phyloP scores from a whole-genome alignment of 805 yeast genomes.

The Teunomyces kruisii region DNA sequence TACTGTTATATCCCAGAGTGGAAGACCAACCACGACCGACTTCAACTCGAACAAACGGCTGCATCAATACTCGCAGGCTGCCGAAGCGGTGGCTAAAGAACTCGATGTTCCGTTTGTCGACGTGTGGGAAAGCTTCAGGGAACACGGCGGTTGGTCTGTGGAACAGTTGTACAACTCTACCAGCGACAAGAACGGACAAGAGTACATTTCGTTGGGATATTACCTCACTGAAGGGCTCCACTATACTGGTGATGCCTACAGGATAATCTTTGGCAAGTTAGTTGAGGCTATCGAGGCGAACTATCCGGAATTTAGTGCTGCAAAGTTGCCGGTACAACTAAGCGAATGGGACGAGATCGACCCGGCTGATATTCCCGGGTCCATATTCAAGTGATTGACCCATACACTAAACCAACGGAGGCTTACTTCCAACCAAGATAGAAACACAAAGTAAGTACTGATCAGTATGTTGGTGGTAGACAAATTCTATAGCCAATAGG shows the following conservation, averaged over 20 bases:
- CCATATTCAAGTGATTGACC: slow-evolving; percentile 8
- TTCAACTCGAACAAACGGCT: slow-evolving; percentile 44
- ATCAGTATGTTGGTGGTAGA: no score
- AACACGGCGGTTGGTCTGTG: slow-evolving; percentile 30
- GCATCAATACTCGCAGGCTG: slow-evolving; percentile 50
- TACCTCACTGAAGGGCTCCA: background rate
- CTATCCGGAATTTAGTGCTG: slow-evolving; percentile 53
- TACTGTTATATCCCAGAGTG: slow-evolving; percentile 13
- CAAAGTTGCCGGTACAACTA: slow-evolving; percentile 30
- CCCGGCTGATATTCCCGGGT: slow-evolving; percentile 8
- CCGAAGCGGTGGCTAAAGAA: slow-evolving; percentile 44
- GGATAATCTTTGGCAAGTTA: slow-evolving; percentile 46
- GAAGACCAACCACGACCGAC: slow-evolving; percentile 21
- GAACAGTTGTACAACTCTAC: slow-evolving; percentile 21
- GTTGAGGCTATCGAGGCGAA: slow-evolving; percentile 31
- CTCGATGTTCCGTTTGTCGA: slow-evolving; percentile 59
- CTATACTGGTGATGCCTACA: slow-evolving; percentile 28
- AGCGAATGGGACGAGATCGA: slow-evolving; percentile 42
- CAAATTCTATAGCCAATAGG: no score
- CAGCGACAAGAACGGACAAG: background rate
- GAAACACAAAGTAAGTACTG: no score
- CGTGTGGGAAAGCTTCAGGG: slow-evolving; percentile 45
- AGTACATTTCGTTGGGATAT: background rate
- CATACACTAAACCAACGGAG: no score
- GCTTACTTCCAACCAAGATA: background rate